These are phyloP conservation scores for Lizanozyma gosingica DNA, from an alignment of 1,139 yeast genomes.

Conservation along the genomic window DNA sequence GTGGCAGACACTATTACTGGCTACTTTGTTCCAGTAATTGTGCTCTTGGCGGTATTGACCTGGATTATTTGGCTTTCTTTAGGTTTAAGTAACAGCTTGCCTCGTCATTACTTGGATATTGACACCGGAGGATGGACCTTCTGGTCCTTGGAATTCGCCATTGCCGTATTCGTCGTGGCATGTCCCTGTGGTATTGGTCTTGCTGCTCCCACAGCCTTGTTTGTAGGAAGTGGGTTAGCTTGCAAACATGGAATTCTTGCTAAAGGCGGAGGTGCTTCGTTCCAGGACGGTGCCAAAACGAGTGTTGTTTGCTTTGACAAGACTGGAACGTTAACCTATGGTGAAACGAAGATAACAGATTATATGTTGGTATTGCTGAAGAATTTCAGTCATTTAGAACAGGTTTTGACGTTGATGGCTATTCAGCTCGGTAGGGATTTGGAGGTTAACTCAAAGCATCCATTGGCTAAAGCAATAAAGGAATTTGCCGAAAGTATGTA, in stretches of 20 bases:
- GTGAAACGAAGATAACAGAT: conserved; percentile 50
- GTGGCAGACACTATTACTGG: conserved; percentile 66
- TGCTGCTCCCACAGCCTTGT: conserved; percentile 41
- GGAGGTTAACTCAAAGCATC: conserved; percentile 63
- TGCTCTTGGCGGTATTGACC: conserved; percentile 48
- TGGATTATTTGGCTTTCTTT: conserved; percentile 63
- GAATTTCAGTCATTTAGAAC: conserved; percentile 10
- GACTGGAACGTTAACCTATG: conserved; percentile 71
- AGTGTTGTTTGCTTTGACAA: conserved; percentile 69
- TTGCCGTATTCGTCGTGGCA: conserved; percentile 62
- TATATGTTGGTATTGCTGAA: conserved; percentile 15
- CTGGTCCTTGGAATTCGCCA: conserved; percentile 72
- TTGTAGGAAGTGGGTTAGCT: conserved; percentile 40
- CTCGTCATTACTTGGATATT: conserved; percentile 46
- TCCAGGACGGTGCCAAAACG: conserved; percentile 63
- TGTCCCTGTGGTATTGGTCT: conserved; percentile 43
- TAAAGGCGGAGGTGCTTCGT: conserved; percentile 76
- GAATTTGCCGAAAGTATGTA: conserved; percentile 18
- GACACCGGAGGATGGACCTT: conserved; percentile 70
- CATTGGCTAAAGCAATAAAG: conserved; percentile 53
- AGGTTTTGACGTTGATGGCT: conserved; percentile 18
- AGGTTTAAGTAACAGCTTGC: conserved; percentile 48
- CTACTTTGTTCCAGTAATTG: conserved; percentile 63
- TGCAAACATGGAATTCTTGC: conserved; percentile 62
- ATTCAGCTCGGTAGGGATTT: conserved; percentile 49